Evolutionary conservation across 75 land plant species (phyloP), one percentile per base, ranked within the genome.

Genomic region (Picea sitchensis): DNA sequence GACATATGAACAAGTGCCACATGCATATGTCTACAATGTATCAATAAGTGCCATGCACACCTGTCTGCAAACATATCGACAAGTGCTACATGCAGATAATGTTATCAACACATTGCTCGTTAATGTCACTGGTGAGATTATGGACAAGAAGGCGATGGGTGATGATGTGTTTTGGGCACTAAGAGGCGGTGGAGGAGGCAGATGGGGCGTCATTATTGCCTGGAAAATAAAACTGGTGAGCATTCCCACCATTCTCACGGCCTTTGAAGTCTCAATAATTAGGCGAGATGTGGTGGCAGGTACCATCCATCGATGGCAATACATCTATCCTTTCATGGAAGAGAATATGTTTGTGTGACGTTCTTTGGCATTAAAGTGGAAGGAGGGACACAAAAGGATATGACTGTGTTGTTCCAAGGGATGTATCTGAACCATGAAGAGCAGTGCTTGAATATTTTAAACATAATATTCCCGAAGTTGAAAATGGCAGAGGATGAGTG

Each of bases 101-200:
- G 82, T 88, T 4, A 38, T 86, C 30, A 88, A 86, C 73, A 82
- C 85, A 0, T 26, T 83, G 44, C 21, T 88, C 14, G 76, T 88
- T 12, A 74, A 21, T 8, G 76, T 54, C 14, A 7, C 76, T 5
- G 57, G 58, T 8, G 14, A 44, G 2, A 44, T 74, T 21, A 3
- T 74, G 76, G 31, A 74, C 69, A 17, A 31, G 65, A 31, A 34
- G 12, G 14, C 26, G 13, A 59, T 77, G 59, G 78, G 62, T 9
- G 56, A 44, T 13, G 76, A 32, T 3, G 36, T 65, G 69, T 65
- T 65, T 65, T 65, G 69, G 69, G 69, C 76, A 15, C 58, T 74
- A 1, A 14, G 59, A 23, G 69, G 78, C 62, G 78, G 78, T 14
- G 78, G 65, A 3, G 65, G 76, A 1, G 81, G 81, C 15, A 67